Evolutionary conservation across 495 filamentous ascomycete genomes (phyloP), one percentile per base, ranked within the genome.

Genomic region (Tirmania nivea): DNA sequence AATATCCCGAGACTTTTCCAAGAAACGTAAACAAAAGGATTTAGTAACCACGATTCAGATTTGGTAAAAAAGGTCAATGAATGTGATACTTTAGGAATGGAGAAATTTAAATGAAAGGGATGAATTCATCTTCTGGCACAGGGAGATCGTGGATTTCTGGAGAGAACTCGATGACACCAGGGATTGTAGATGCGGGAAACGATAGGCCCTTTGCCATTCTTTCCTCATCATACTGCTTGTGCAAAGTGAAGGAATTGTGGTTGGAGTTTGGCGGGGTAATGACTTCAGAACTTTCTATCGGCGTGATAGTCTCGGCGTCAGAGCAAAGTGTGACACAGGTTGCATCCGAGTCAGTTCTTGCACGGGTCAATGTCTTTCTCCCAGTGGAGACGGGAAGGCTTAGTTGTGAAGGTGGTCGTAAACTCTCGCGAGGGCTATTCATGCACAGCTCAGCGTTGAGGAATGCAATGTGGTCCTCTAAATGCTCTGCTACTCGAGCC

Each of bases 281-380:
- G 37, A 60, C 54, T 45, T 65, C 62, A 48, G 58, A 55, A 12
- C 50, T 52, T 31, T 64, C 59, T n/a, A 52, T 52, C n/a, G 62
- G 61, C 14, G 62, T 65, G n/a, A 61, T 57, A 10, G 62, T 65
- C 17, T 62, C 62, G 25, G 62, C 60, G 47, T 65, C 62, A 14
- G 62, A 65, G 25, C 59, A 64, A 31, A 65, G 59, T 12, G 62
- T 65, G 34, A 56, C 62, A 50, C 62, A 65, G n/a, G 62, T 64
- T 10, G 56, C 55, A 52, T 65, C 62, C 9, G 62, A 65, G 49
- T 59, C 55, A n/a, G 62, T 61, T 53, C 62, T 56, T 37, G 62
- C 16, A 37, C 62, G 58, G 35, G 36, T 61, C 53, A 56, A 55
- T 34, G 37, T 37, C 11, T 9, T 11, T 6, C 35, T 48, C 34